phyloP scores from a whole-genome alignment of 1,139 yeast species.

The Debaryomyces udenii region DNA sequence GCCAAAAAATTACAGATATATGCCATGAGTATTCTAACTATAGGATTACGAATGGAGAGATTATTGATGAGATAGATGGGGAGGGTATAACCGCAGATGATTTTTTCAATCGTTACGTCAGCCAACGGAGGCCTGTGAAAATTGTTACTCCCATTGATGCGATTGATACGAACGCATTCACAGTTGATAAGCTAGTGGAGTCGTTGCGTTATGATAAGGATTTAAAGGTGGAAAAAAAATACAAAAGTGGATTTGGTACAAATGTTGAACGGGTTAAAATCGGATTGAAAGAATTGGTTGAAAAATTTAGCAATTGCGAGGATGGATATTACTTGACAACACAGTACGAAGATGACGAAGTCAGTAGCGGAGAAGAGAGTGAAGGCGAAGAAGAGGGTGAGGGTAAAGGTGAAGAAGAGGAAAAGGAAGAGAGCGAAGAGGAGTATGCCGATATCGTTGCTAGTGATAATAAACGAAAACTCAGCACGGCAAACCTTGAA shows the following conservation, averaged over 20 bases:
- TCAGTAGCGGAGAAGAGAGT: slow-evolving; percentile 21
- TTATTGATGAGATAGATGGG: slow-evolving; percentile 17
- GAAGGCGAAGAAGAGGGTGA: slow-evolving; percentile 22
- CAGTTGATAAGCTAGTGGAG: slow-evolving; percentile 35
- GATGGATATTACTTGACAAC: slow-evolving; percentile 63
- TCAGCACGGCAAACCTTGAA: no score
- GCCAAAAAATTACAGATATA: neutral
- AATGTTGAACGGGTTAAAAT: slow-evolving; percentile 56
- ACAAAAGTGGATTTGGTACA: slow-evolving; percentile 65
- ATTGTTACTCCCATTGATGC: slow-evolving; percentile 25
- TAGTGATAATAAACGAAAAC: no score
- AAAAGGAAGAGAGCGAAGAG: slow-evolving; percentile 17
- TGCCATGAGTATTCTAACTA: slow-evolving; percentile 16
- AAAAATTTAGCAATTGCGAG: slow-evolving; percentile 40
- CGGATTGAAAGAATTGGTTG: slow-evolving; percentile 50
- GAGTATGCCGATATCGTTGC: no score
- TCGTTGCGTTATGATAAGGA: slow-evolving; percentile 33
- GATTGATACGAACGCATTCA: slow-evolving; percentile 32
- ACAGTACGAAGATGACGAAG: slow-evolving; percentile 48
- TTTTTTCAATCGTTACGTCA: slow-evolving; percentile 35
- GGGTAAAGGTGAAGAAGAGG: slow-evolving; percentile 15
- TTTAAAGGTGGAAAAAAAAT: slow-evolving; percentile 59
- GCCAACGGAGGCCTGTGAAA: slow-evolving; percentile 42
- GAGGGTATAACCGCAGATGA: slow-evolving; percentile 13
- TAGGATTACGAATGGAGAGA: slow-evolving; percentile 11